phyloP scores from a whole-genome alignment of 2,329 filamentous ascomycete genomes.

The Chaetomium sp. region DNA sequence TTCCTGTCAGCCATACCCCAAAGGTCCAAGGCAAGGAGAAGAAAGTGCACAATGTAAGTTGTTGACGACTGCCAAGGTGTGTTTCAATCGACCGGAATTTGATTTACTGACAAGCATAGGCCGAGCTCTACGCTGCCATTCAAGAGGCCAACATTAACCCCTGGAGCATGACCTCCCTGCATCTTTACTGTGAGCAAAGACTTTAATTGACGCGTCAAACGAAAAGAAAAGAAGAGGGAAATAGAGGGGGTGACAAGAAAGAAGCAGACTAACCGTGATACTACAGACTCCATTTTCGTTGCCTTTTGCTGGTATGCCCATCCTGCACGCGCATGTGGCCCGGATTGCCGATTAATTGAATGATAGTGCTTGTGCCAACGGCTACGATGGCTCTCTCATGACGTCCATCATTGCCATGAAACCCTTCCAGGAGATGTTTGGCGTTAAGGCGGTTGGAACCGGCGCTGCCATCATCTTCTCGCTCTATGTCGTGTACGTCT shows the following conservation, averaged over 20 bases:
- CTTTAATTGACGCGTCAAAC: not conserved
- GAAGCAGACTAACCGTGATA: not conserved
- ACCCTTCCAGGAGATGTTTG: slow-evolving; percentile 46
- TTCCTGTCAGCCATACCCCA: slow-evolving; percentile 14
- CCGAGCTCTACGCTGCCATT: slow-evolving; percentile 51
- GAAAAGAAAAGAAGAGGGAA: not conserved
- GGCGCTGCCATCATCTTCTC: slow-evolving; percentile 49
- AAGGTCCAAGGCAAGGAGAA: slow-evolving; percentile 42
- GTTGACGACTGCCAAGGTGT: not conserved
- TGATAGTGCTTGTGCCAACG: slow-evolving; percentile 47
- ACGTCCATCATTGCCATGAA: slow-evolving; percentile 50
- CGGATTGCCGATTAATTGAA: not conserved
- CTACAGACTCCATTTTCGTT: slow-evolving; percentile 47
- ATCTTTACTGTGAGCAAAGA: slow-evolving; percentile 44
- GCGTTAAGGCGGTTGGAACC: slow-evolving; percentile 43
- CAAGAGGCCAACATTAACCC: slow-evolving; percentile 49
- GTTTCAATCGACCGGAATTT: not conserved
- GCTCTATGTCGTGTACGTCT: slow-evolving; percentile 51
- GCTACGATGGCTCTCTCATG: slow-evolving; percentile 52
- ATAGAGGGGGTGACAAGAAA: not conserved
- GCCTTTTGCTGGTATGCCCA: slow-evolving; percentile 46
- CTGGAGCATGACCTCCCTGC: slow-evolving; percentile 46
- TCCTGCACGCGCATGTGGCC: not conserved
- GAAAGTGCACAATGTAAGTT: slow-evolving; percentile 44
- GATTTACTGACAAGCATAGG: slow-evolving; percentile 38